These are phyloP conservation scores for Moricandia moricandioides DNA, from an alignment of 345 rosid species.

Conservation along the genomic window DNA sequence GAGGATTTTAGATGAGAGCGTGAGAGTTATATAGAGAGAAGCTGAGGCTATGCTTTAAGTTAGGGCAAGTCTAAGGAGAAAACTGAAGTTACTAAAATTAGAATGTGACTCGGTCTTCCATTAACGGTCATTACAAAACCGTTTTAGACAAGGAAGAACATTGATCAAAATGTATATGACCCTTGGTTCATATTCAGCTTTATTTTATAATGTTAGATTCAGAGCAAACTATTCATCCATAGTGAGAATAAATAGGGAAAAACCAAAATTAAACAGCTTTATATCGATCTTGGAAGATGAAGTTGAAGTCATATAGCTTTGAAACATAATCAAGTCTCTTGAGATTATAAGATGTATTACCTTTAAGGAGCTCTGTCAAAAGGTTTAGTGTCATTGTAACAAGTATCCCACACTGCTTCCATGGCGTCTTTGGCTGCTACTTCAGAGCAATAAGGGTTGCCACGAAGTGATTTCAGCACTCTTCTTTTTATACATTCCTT, in stretches of 20 bases:
- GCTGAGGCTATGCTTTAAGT: conserved; percentile 36
- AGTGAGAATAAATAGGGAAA: not conserved
- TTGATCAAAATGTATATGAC: not conserved
- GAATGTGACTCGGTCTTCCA: conserved; percentile 26
- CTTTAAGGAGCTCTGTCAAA: conserved; percentile 93
- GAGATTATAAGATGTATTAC: not conserved
- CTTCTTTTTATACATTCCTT: conserved; percentile 94
- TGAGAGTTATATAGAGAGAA: conserved; percentile 28
- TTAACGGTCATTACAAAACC: not conserved
- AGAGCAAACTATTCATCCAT: not conserved
- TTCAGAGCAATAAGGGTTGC: conserved; percentile 79
- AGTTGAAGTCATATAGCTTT: conserved; percentile 5
- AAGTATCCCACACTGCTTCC: conserved; percentile 93
- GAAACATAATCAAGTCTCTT: not conserved
- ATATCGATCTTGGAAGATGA: conserved; percentile 20
- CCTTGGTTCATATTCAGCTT: not conserved
- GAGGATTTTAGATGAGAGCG: not conserved
- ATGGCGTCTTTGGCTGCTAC: conserved; percentile 77
- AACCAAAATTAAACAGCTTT: not conserved
- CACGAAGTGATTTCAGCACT: conserved; percentile 64
- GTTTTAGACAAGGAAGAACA: not conserved
- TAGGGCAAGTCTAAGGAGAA: conserved; percentile 11
- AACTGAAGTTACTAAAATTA: conserved; percentile 29
- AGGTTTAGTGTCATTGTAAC: conserved; percentile 92
- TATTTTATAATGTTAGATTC: not conserved